phyloP scores from a whole-genome alignment of 495 filamentous ascomycete species.

The Delitschia confertaspora region DNA sequence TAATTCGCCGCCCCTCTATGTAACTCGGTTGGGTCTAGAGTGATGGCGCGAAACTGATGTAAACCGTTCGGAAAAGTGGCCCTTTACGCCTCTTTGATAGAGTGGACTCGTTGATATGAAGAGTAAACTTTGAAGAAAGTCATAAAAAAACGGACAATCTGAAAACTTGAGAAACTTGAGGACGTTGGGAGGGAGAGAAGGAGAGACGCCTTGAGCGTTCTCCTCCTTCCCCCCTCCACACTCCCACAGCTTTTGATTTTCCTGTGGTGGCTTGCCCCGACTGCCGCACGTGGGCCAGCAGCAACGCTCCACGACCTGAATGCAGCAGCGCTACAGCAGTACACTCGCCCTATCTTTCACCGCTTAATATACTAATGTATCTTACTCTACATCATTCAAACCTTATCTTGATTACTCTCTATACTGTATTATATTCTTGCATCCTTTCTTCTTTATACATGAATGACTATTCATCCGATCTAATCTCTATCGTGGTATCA shows the following conservation, averaged over 20 bases:
- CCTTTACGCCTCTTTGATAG: neutral
- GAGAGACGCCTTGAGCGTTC: too few species aligned
- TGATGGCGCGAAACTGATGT: constrained; percentile 9
- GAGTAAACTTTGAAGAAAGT: neutral
- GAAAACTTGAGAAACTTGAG: too few species aligned
- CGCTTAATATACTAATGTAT: neutral
- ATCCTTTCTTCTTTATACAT: too few species aligned
- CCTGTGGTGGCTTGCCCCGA: too few species aligned
- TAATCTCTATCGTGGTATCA: constrained; percentile 24
- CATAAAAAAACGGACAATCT: too few species aligned
- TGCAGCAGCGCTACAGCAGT: constrained; percentile 7
- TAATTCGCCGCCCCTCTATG: constrained; percentile 23
- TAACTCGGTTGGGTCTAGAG: constrained; percentile 15
- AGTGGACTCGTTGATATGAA: neutral
- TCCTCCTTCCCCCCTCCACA: too few species aligned
- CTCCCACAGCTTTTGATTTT: too few species aligned
- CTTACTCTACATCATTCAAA: neutral
- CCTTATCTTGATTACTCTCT: too few species aligned
- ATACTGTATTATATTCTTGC: too few species aligned
- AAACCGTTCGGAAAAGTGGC: constrained; percentile 13
- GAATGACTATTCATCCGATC: neutral
- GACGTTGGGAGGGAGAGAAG: neutral
- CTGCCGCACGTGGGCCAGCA: too few species aligned
- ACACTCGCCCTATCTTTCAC: constrained; percentile 1
- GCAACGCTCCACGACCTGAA: constrained; percentile 14